Evolutionary conservation across 192 early-diverging fungal species (phyloP).

Genomic region (Allomyces macrogynus): DNA sequence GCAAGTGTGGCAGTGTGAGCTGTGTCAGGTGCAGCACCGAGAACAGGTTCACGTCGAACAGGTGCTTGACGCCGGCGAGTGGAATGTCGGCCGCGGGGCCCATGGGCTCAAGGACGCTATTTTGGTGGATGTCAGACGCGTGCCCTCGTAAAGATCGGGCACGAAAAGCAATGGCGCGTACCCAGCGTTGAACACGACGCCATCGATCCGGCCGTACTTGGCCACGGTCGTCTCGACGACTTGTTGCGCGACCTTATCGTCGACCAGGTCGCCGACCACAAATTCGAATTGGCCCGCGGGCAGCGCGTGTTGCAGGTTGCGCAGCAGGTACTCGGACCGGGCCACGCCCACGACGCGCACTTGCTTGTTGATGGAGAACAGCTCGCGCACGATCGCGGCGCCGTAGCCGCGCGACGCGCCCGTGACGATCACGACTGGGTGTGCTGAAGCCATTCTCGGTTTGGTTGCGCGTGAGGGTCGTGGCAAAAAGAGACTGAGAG

Average conservation of each 20-base stretch:
- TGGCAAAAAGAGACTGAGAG: too few relatives aligned
- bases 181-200: conserved; percentile 47
- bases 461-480: too few relatives aligned
- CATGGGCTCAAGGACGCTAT: conserved; percentile 46
- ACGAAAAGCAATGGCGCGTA: conserved; percentile 1
- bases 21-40: conserved; percentile 44
- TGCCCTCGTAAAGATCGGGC: not conserved
- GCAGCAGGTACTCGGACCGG: conserved; percentile 24
- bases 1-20: conserved; percentile 37
- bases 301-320: conserved; percentile 16
- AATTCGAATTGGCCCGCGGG: conserved; percentile 21
- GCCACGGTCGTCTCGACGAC: conserved; percentile 18
- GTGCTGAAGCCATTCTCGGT: not conserved
- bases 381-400: conserved; percentile 27
- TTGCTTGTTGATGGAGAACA: conserved; percentile 16
- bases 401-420: conserved; percentile 77
- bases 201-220: conserved; percentile 31
- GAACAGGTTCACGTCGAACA: conserved; percentile 59
- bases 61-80: conserved; percentile 17
- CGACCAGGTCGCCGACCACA: conserved; percentile 36
- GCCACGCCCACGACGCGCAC: conserved; percentile 53
- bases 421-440: conserved; percentile 53
- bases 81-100: conserved; percentile 28
- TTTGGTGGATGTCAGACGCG: conserved; percentile 3
- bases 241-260: conserved; percentile 10